These are phyloP conservation scores for Phallus indusiatus DNA, from an alignment of 768 basidiomycete genomes.

Conservation along the genomic window DNA sequence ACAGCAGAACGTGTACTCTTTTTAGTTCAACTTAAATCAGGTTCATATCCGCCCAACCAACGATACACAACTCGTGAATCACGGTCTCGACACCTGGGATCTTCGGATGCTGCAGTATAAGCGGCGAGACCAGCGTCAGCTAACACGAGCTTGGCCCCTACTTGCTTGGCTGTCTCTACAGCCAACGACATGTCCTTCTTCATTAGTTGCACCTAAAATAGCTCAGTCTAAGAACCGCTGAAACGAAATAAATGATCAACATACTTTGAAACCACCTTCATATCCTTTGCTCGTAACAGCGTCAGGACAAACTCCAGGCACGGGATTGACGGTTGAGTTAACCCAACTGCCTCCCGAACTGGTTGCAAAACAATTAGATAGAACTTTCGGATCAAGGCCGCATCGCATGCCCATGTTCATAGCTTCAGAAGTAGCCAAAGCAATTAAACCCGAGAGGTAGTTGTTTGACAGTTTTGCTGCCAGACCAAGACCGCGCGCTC, in stretches of 20 bases:
- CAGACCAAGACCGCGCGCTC: slow-evolving; percentile 4
- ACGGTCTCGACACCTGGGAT: slow-evolving; percentile 7
- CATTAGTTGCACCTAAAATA: slow-evolving; percentile 10
- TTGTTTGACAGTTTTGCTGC: slow-evolving; percentile 11
- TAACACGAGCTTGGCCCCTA: slow-evolving; percentile 9
- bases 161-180: slow-evolving; percentile 1
- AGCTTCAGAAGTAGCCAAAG: slow-evolving; percentile 12
- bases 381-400: slow-evolving; percentile 7
- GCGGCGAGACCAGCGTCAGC: slow-evolving; percentile 9
- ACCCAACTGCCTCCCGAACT: slow-evolving; percentile 10
- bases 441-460: slow-evolving; percentile 11
- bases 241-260: background rate
- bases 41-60: slow-evolving; percentile 10
- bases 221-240: background rate
- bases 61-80: slow-evolving; percentile 11
- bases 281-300: slow-evolving; percentile 9
- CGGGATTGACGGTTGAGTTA: slow-evolving; percentile 7
- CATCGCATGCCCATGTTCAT: slow-evolving; percentile 12
- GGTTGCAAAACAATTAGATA: slow-evolving; percentile 5
- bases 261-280: slow-evolving; percentile 10
- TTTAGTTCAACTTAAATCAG: background rate
- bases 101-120: slow-evolving; percentile 5
- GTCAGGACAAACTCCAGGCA: slow-evolving; percentile 12
- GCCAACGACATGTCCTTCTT: slow-evolving; percentile 11
- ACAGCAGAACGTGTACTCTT: background rate